Base-by-base conservation (phyloP, 306 rosid genomes). In the Pachyrhizus erosus region DNA sequence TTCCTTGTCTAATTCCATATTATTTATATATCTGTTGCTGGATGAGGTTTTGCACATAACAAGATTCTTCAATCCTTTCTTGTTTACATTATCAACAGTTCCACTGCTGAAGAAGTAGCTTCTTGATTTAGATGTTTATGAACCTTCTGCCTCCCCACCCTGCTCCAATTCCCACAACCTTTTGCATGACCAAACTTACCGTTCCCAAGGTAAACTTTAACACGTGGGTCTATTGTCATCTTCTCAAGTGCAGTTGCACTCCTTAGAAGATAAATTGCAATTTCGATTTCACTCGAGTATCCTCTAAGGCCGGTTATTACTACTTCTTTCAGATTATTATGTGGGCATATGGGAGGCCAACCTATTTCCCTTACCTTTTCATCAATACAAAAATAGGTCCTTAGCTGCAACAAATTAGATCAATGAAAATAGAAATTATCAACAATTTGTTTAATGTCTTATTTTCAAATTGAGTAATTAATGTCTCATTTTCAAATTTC, bases 261-360 rank as follows among this genome's bases (percentile, higher is more conserved):
- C 34, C 4, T 31, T 31, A 31, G 34, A 31, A 39, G 43, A 39
- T 39, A 39, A 14, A 51, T 61, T 9, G 86, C 88, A 51, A 39
- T 39, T 39, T 8, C 43, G 0, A 39, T 39, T 39, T 39, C 90
- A 61, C 80, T 81, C 2, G 54, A 18, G 45, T 42, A 40, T 3
- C 86, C 88, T 3, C 20, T 40, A 64, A 84, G 31, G 5, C 88
- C 88, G 0, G 82, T 84, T 29, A 87, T 58, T 18, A 46, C 26
- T n/a, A 78, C 83, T 57, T 84, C 82, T 17, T 81, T 84, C 0
- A 87, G 82, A 37, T 81, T 43, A 24, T 61, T 46, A 27, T 84
- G 86, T 5, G 27, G 29, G 29, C 76, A 15, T 9, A 3, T 27
- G 0, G 39, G 39, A 34, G 43, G 43, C 11, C 12, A 8, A 39